These are phyloP conservation scores for Serendipita vermifera DNA, from an alignment of 768 basidiomycete species.

Conservation along the genomic window DNA sequence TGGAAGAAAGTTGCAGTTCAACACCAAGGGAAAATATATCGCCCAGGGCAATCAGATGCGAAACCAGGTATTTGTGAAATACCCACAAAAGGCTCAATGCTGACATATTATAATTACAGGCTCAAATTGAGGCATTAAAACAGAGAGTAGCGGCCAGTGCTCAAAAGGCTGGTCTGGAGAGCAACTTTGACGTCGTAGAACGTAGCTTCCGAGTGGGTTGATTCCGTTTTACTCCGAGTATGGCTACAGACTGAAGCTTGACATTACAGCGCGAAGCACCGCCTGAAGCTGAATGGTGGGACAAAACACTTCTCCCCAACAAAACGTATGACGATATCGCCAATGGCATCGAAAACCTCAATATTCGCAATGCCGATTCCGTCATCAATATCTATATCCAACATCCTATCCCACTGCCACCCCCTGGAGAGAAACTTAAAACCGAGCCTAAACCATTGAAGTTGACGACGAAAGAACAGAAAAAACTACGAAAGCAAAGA, in stretches of 20 bases:
- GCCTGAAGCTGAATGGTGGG: conserved; percentile 96
- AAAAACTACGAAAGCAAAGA: conserved; percentile 89
- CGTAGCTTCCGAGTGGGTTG: conserved; percentile 66
- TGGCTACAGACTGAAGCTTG: background rate
- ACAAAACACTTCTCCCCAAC: conserved; percentile 67
- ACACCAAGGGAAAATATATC: conserved; percentile 76
- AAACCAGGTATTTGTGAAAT: conserved; percentile 52
- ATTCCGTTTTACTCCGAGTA: background rate
- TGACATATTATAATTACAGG: conserved; percentile 26
- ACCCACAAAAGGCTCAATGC: too few relatives aligned
- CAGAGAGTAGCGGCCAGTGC: conserved; percentile 87
- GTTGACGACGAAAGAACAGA: conserved; percentile 92
- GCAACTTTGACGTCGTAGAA: conserved; percentile 84
- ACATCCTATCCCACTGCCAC: conserved; percentile 93
- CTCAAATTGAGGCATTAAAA: conserved; percentile 80
- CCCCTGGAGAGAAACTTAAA: conserved; percentile 74
- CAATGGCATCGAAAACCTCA: conserved; percentile 42
- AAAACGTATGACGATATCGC: conserved; percentile 68
- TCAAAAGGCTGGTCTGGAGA: conserved; percentile 84
- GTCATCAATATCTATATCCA: conserved; percentile 87
- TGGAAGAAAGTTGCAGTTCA: conserved; percentile 62
- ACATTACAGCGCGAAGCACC: conserved; percentile 61
- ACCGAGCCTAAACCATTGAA: conserved; percentile 71
- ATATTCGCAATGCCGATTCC: conserved; percentile 51
- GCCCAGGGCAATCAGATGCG: conserved; percentile 31